phyloP scores from a whole-genome alignment of 1,284 basidiomycete species.

The Microbotryum intermedium region DNA sequence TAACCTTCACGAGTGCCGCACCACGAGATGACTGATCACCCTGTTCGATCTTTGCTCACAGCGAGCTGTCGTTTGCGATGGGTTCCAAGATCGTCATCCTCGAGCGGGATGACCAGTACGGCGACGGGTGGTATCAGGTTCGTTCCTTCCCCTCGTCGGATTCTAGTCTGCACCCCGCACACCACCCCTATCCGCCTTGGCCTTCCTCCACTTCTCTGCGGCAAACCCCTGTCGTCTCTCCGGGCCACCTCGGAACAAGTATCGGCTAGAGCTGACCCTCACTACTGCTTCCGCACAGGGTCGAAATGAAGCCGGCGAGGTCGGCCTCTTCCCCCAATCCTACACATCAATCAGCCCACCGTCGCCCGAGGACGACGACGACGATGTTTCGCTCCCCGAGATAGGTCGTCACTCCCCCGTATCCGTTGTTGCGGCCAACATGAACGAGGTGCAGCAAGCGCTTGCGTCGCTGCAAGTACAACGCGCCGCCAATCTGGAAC shows the following conservation, averaged over 20 bases:
- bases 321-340: slow-evolving; percentile 82
- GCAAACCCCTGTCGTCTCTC: no score
- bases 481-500: neutral
- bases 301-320: slow-evolving; percentile 67
- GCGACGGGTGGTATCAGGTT: slow-evolving; percentile 99
- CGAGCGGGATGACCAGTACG: slow-evolving; percentile 87
- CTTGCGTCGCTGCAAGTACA: neutral
- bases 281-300: slow-evolving; percentile 49
- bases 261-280: no score
- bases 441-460: slow-evolving; percentile 1
- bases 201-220: no score
- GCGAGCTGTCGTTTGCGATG: slow-evolving; percentile 72
- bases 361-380: neutral
- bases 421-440: neutral
- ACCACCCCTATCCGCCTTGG: no score
- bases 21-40: no score
- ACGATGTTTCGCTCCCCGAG: neutral
- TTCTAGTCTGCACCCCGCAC: neutral
- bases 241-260: no score
- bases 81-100: slow-evolving; percentile 83
- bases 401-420: neutral
- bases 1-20: slow-evolving; percentile 9
- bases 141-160: slow-evolving; percentile 37
- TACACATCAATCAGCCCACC: slow-evolving; percentile 64
- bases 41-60: slow-evolving; percentile 50